A percentile compares a stretch with the other conserved stretches of the same genome.
These are phyloP conservation scores for Starmerella stellata DNA, from an alignment of 805 yeast genomes.

Conservation along the genomic window DNA sequence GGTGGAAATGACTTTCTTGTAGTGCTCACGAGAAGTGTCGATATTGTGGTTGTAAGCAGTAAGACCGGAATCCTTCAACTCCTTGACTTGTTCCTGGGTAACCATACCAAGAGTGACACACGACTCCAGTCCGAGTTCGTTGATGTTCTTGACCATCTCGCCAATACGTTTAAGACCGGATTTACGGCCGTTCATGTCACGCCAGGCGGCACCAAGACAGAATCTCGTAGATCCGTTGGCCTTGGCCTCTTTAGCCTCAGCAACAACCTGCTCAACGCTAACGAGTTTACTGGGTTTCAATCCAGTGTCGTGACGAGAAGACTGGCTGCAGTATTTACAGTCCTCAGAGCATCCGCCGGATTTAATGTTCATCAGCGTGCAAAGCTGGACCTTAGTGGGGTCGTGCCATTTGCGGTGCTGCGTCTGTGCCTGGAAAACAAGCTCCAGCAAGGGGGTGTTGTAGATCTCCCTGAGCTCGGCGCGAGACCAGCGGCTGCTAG, in stretches of 20 bases:
- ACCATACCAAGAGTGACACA: slow-evolving; percentile 75
- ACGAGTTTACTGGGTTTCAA: slow-evolving; percentile 51
- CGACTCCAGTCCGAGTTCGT: slow-evolving; percentile 51
- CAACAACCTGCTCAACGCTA: slow-evolving; percentile 41
- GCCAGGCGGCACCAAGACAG: slow-evolving; percentile 80
- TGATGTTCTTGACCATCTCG: slow-evolving; percentile 46
- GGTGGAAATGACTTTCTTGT: slow-evolving; percentile 53
- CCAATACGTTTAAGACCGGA: slow-evolving; percentile 43
- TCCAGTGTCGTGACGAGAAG: slow-evolving; percentile 50
- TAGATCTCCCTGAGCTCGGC: slow-evolving; percentile 43
- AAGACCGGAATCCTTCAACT: slow-evolving; percentile 47
- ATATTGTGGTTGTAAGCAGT: slow-evolving; percentile 72
- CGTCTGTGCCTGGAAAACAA: slow-evolving; percentile 40
- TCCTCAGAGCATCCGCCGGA: slow-evolving; percentile 73
- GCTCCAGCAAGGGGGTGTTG: slow-evolving; percentile 45
- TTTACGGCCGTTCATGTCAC: slow-evolving; percentile 66
- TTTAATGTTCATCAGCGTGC: slow-evolving; percentile 57
- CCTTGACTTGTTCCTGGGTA: slow-evolving; percentile 41
- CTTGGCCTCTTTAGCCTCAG: slow-evolving; percentile 47
- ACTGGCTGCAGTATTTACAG: slow-evolving; percentile 67
- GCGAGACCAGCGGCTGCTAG: slow-evolving; percentile 38
- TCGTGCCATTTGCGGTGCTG: slow-evolving; percentile 53
- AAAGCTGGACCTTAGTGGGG: slow-evolving; percentile 52
- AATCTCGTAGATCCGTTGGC: slow-evolving; percentile 57
- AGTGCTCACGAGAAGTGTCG: slow-evolving; percentile 63